A percentile compares a stretch with the other conserved stretches of the same genome.
phyloP scores from a whole-genome alignment of 495 filamentous ascomycete species.

The Venustampulla echinocandica region DNA sequence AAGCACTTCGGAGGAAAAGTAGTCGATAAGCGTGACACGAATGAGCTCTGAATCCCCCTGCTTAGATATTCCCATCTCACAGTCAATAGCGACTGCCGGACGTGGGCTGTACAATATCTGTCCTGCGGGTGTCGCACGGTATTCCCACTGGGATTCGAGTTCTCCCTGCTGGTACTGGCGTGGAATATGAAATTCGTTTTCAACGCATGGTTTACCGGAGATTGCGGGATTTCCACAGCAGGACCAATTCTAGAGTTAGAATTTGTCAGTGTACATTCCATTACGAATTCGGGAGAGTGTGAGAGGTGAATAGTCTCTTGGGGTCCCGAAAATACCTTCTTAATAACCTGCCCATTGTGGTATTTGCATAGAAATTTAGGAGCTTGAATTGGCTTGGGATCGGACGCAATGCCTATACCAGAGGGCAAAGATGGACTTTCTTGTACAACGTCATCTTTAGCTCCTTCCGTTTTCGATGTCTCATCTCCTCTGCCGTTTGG shows the following conservation, averaged over 20 bases:
- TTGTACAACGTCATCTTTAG: neutral
- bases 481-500: neutral
- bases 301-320: neutral
- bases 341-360: neutral
- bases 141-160: constrained; percentile 6
- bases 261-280: neutral
- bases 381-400: neutral
- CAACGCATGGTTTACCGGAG: constrained; percentile 1
- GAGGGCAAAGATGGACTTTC: neutral
- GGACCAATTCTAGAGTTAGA: neutral
- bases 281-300: neutral
- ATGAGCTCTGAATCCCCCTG: constrained; percentile 32
- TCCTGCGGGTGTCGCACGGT: neutral
- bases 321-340: too few relatives aligned
- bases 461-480: neutral
- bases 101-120: neutral
- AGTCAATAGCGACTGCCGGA: constrained; percentile 37
- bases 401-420: neutral
- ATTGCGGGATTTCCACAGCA: neutral
- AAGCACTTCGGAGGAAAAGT: constrained; percentile 32
- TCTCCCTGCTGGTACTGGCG: neutral
- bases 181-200: neutral
- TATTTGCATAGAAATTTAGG: constrained; percentile 5
- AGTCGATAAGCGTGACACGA: constrained; percentile 35
- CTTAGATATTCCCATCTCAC: constrained; percentile 36